Base-by-base conservation (phyloP, 164 flowering plant genomes). In the Liriodendron chinense region DNA sequence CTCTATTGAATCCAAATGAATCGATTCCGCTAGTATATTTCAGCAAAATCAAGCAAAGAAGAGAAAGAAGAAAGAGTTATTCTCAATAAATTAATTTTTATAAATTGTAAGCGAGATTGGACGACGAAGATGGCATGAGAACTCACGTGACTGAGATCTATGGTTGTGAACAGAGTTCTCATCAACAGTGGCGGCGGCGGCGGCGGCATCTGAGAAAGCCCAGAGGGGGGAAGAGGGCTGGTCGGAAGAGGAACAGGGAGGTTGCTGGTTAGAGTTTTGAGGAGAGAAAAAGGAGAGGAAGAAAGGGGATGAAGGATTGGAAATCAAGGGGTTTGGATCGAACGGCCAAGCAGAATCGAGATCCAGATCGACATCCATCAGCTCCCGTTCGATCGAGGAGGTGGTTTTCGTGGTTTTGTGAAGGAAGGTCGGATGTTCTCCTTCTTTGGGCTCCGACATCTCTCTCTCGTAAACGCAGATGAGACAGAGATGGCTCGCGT, bases 221-320 rank as follows among this genome's bases (percentile, higher is more conserved):
- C 96, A 92, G 0, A 88, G 89, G 57, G 98, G 96, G 14, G 97
- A 94, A 67, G 74, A 83, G 24, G 92, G 91, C 70, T 81, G 95
- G 3, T 89, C 92, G 23, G 89, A 80, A 14, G 84, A 74, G 10
- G 89, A 77, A 1, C 78, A 22, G 21, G 22, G 64, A 2, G 69
- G n/a, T 5, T 14, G 69, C 22, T 67, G 64, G 20, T 50, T 26
- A 3, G 71, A 56, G 24, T 23, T 64, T n/a, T 23, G 75, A 18
- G 78, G 72, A 47, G 76, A 21, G 48, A 49, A 53, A 47, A 25
- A 66, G 20, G 78, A 67, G 49, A 67, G 43, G 50, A 80, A 65
- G 43, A 84, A 71, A 0, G 91, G 86, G 1, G 94, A 87, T 50
- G 81, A 64, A n/a, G 91, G 87, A 43, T 79, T 78, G 65, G 88